A percentile compares a stretch with the other conserved stretches of the same genome.
phyloP scores from a whole-genome alignment of 352 stramenopile species.

The Pythium rhizo-oryzae region DNA sequence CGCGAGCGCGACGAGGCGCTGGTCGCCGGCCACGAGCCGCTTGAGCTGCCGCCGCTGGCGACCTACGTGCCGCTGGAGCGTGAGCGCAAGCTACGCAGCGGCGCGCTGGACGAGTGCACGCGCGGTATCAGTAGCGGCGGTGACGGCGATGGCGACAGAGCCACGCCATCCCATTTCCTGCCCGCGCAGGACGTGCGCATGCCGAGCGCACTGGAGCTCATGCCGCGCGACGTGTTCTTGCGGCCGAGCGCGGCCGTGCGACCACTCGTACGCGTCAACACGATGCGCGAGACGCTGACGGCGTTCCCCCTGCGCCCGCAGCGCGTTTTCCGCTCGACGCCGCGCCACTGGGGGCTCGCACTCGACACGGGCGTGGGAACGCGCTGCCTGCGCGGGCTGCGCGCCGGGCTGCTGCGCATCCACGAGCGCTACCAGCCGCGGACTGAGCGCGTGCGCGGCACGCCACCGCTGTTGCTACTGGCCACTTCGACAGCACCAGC shows the following conservation, averaged over 20 bases:
- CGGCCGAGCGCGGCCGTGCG: conserved; percentile 53
- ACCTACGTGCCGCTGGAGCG: conserved; percentile 65
- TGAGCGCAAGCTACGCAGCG: conserved; percentile 38
- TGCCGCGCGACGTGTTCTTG: conserved; percentile 54
- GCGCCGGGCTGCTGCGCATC: conserved; percentile 22
- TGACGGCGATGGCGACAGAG: neutral
- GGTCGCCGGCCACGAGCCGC: conserved; percentile 57
- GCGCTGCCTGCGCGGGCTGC: conserved; percentile 36
- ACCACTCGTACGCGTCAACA: conserved; percentile 42
- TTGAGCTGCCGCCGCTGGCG: conserved; percentile 56
- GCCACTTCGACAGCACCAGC: neutral
- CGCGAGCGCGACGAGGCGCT: conserved; percentile 68
- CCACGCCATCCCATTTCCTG: neutral
- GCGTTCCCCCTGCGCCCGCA: conserved; percentile 49
- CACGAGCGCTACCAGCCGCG: conserved; percentile 28
- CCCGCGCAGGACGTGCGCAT: conserved; percentile 12
- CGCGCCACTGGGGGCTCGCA: conserved; percentile 39
- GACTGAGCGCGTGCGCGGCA: conserved; percentile 30
- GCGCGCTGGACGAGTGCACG: conserved; percentile 54
- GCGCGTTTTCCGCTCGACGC: conserved; percentile 47
- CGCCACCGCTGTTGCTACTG: conserved; percentile 27
- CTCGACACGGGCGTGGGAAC: conserved; percentile 46
- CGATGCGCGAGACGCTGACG: conserved; percentile 50
- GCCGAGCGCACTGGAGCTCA: conserved; percentile 44
- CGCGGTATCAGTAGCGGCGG: neutral